Percentiles rank a stretch among this genome's conserved stretches.
Evolutionary conservation across 257 asterid species (phyloP).

Genomic region (Jacaranda mimosifolia): DNA sequence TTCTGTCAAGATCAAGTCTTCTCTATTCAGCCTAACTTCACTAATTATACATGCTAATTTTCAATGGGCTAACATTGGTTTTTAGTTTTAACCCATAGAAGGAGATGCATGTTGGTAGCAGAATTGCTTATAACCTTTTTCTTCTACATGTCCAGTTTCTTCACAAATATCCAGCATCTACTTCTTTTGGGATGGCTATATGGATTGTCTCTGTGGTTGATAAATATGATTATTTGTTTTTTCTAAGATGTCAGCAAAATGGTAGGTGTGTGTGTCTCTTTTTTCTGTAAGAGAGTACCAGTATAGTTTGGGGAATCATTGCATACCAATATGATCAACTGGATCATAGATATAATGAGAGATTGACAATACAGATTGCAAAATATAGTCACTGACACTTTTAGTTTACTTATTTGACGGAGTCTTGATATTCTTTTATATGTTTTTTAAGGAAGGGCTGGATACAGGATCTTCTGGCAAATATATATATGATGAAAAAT

Average conservation of each 20-base stretch:
- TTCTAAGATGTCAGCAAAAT: neutral
- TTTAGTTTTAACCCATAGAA: neutral
- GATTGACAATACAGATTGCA: neutral
- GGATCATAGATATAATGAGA: neutral
- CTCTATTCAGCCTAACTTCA: neutral
- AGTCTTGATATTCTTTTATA: neutral
- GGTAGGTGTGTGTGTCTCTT: neutral
- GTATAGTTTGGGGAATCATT: neutral
- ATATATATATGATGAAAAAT: constrained; percentile 11
- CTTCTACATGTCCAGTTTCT: neutral
- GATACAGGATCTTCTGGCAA: constrained; percentile 7
- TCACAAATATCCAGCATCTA: neutral
- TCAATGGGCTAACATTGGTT: neutral
- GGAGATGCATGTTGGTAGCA: neutral
- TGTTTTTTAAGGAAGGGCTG: constrained; percentile 9
- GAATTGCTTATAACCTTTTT: constrained; percentile 14
- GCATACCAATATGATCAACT: neutral
- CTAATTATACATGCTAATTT: neutral
- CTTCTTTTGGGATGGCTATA: constrained; percentile 1
- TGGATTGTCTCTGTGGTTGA: neutral
- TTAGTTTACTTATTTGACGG: neutral
- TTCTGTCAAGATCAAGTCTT: constrained; percentile 2
- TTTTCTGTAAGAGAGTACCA: constrained; percentile 6
- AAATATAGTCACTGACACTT: neutral
- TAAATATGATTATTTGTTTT: neutral